A percentile compares a stretch with the other conserved stretches of the same genome.
phyloP scores from a whole-genome alignment of 2,329 filamentous ascomycete genomes.

The Cladosporium sp. region DNA sequence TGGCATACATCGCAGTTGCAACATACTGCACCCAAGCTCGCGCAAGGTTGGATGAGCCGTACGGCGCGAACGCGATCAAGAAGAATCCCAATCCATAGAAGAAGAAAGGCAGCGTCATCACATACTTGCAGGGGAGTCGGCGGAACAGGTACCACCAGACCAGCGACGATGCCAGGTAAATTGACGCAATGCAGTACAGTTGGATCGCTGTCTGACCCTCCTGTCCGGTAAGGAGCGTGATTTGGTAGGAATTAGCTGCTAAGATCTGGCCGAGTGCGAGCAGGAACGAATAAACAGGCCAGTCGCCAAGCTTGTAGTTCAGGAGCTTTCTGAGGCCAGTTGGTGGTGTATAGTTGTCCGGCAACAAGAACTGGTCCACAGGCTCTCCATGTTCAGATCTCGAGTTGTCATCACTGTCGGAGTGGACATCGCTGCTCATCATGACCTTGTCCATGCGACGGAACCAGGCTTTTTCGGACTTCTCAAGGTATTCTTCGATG shows the following conservation, averaged over 20 bases:
- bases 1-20: constrained; percentile 62
- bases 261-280: constrained; percentile 64
- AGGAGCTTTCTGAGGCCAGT: constrained; percentile 57
- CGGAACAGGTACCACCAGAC: constrained; percentile 66
- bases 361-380: constrained; percentile 56
- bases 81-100: constrained; percentile 65
- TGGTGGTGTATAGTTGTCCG: constrained; percentile 57
- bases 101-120: constrained; percentile 61
- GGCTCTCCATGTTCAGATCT: constrained; percentile 29
- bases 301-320: constrained; percentile 58
- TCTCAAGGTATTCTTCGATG: constrained; percentile 64
- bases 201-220: constrained; percentile 59
- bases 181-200: constrained; percentile 60
- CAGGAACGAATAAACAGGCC: constrained; percentile 61
- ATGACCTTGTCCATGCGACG: constrained; percentile 58
- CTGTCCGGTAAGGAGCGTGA: constrained; percentile 65
- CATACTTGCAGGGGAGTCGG: constrained; percentile 55
- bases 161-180: constrained; percentile 59
- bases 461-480: constrained; percentile 69
- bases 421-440: constrained; percentile 51
- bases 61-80: constrained; percentile 61
- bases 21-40: constrained; percentile 60
- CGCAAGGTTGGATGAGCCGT: constrained; percentile 40
- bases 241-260: constrained; percentile 66
- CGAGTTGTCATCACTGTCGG: constrained; percentile 36